Evolutionary conservation across 169 alveolate species (phyloP).

Genomic region (Eimeria necatrix): DNA sequence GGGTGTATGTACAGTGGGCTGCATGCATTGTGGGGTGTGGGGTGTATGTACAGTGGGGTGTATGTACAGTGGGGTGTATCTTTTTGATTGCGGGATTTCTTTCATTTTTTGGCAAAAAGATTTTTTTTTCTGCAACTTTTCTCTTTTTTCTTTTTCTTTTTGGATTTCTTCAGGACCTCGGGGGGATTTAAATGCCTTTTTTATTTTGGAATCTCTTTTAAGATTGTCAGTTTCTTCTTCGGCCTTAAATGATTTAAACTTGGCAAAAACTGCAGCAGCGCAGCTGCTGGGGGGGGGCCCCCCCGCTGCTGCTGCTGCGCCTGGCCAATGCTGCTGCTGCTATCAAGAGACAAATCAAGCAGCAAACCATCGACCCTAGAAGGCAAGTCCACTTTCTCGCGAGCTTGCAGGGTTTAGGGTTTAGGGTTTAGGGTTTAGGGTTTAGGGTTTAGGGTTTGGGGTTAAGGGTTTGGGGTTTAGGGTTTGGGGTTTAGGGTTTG

Average conservation of each 20-base stretch:
- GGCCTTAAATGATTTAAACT: background rate
- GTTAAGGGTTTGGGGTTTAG: background rate
- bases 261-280: slow-evolving; percentile 47
- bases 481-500: background rate
- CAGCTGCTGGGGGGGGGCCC: background rate
- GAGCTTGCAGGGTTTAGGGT: background rate
- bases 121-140: background rate
- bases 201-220: slow-evolving; percentile 30
- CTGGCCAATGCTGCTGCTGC: background rate
- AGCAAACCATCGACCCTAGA: background rate
- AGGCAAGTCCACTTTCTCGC: background rate
- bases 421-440: slow-evolving; percentile 21
- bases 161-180: background rate
- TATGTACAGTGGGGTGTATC: no score
- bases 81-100: no score
- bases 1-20: no score
- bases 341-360: background rate
- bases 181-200: slow-evolving; percentile 4
- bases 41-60: no score
- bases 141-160: background rate
- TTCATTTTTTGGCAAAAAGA: background rate
- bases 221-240: slow-evolving; percentile 11
- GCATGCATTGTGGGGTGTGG: no score
- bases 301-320: slow-evolving; percentile 28
- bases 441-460: background rate